Evolutionary conservation across 2,329 filamentous ascomycete genomes (phyloP).

Genomic region (Pseudocercospora pini-densiflorae): DNA sequence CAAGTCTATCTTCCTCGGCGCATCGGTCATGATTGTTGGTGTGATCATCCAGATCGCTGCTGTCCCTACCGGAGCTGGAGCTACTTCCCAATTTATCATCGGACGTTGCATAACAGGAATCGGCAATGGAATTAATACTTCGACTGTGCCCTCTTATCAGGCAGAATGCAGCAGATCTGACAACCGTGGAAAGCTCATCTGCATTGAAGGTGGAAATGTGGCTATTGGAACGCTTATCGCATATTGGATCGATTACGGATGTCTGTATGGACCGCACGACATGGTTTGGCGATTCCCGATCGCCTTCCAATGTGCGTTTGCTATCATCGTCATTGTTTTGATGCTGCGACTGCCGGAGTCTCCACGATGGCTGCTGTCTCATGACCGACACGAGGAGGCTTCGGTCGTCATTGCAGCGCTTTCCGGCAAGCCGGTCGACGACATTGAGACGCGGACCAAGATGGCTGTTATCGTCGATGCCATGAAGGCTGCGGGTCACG

Average conservation of each 20-base stretch:
- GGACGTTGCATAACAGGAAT: constrained; percentile 58
- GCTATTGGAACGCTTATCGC: constrained; percentile 58
- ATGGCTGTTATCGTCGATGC: constrained; percentile 20
- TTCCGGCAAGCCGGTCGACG: constrained; percentile 53
- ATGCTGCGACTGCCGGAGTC: constrained; percentile 52
- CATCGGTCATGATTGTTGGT: constrained; percentile 48
- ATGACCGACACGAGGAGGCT: constrained; percentile 52
- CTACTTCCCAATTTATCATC: constrained; percentile 57
- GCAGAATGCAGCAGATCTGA: constrained; percentile 59
- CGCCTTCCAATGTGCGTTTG: constrained; percentile 58
- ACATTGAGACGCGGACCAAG: constrained; percentile 61
- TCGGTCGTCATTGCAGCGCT: constrained; percentile 58
- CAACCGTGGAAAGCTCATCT: constrained; percentile 66
- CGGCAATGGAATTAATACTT: constrained; percentile 62
- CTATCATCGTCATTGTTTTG: constrained; percentile 48
- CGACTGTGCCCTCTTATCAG: constrained; percentile 60
- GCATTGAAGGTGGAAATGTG: constrained; percentile 60
- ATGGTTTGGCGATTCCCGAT: constrained; percentile 58
- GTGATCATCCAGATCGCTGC: constrained; percentile 46
- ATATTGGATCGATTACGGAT: constrained; percentile 58
- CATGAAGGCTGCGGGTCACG: constrained; percentile 30
- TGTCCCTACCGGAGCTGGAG: constrained; percentile 35
- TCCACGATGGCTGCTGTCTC: constrained; percentile 51
- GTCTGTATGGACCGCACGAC: constrained; percentile 41
- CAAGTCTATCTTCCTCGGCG: constrained; percentile 49